Base-by-base conservation (phyloP, 179 eudicot species). In the Pouteria campechiana region DNA sequence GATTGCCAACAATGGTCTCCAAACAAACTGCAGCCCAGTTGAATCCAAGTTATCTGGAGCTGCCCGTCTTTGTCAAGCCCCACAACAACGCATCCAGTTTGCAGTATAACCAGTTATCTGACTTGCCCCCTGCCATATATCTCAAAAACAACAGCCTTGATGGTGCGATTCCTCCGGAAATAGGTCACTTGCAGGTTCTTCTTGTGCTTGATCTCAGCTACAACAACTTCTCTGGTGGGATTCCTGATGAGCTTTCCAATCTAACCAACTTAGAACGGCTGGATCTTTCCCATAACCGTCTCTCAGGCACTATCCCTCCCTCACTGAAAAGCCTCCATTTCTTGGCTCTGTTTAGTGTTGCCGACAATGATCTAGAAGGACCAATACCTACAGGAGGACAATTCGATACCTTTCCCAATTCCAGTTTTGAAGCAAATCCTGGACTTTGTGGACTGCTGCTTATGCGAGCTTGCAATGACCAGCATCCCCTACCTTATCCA, bases 361-460 rank as follows among this genome's bases (percentile, higher is more conserved):
- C 97, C n/a, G 18, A 70, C 71, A 89, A 89, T 46, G 48, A 70
- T 54, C 94, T 89, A 8, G 47, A 76, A 25, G 97, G 97, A 37
- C 55, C 67, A n/a, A 70, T 84, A 69, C 95, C 97, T 25, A 63
- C 72, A 22, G 97, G 97, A 45, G 86, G 83, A 39, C 97, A 89
- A 47, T 77, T 83, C 25, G 74, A 75, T 27, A 83, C 86, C 13
- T 83, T 83, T 38, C 50, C 68, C 2, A 53, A 44, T 37, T 53
- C 73, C 25, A 74, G 86, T 64, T 83, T 63, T 37, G 35, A 46
- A 38, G 80, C 75, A 11, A 83, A 83, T 37, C 72, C 72, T 13
- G 47, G 68, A 17, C 57, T 83, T 36, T 81, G 94, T 45, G 86
- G 94, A 32, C 48, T 17, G 17, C 40, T 72, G 17, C 32, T 76